phyloP scores from a whole-genome alignment of 176 grass and related monocot species.

The Musa acuminata region DNA sequence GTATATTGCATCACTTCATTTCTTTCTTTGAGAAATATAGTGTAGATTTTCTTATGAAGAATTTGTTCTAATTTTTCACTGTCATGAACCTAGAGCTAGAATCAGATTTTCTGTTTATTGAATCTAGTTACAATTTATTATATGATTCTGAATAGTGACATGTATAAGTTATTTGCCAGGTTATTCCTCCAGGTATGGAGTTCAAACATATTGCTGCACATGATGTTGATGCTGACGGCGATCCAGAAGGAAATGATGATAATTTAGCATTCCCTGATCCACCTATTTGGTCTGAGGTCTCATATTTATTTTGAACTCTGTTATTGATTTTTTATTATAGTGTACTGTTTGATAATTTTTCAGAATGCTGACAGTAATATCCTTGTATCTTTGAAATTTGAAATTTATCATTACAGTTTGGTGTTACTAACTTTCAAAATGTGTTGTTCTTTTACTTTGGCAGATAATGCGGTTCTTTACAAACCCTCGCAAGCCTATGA shows the following conservation, averaged over 20 bases:
- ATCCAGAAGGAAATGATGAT: constrained; percentile 41
- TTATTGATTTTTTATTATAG: not conserved
- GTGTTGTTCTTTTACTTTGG: constrained; percentile 9
- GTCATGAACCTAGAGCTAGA: too few relatives aligned
- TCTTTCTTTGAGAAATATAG: constrained; percentile 8
- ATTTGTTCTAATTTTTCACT: too few relatives aligned
- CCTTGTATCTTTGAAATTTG: not conserved
- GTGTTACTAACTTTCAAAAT: constrained; percentile 2
- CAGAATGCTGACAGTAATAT: not conserved
- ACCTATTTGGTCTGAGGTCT: constrained; percentile 59
- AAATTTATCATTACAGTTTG: not conserved
- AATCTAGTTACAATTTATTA: not conserved
- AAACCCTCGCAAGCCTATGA: constrained; percentile 78
- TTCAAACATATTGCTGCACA: constrained; percentile 55
- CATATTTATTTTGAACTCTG: constrained; percentile 3
- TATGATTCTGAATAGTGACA: not conserved
- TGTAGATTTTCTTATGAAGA: too few relatives aligned
- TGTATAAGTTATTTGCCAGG: constrained; percentile 24
- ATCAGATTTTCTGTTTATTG: not conserved
- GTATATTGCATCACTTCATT: constrained; percentile 24
- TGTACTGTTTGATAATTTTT: not conserved
- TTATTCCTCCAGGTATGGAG: constrained; percentile 82
- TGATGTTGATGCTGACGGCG: constrained; percentile 58
- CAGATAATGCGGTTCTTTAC: constrained; percentile 86
- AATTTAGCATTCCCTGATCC: constrained; percentile 33